A percentile compares a stretch with the other conserved stretches of the same genome.
These are phyloP conservation scores for Metschnikowia similis DNA, from an alignment of 805 yeast genomes.

Conservation along the genomic window DNA sequence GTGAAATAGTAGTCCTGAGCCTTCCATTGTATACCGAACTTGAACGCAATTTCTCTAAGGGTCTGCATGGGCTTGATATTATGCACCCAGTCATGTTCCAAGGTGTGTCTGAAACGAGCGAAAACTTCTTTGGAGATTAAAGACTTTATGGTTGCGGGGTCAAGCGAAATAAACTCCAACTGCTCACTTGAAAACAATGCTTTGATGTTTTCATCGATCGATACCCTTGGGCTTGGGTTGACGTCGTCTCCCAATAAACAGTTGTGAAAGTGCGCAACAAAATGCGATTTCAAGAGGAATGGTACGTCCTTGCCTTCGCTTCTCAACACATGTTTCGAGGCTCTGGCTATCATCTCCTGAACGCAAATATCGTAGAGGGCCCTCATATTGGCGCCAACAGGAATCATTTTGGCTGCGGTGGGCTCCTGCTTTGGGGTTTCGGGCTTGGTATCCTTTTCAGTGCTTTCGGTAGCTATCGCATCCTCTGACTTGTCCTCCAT, in stretches of 20 bases:
- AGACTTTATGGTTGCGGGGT: slow-evolving; percentile 42
- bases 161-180: slow-evolving; percentile 41
- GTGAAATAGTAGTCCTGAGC: slow-evolving; percentile 48
- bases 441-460: slow-evolving; percentile 9
- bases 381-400: slow-evolving; percentile 39
- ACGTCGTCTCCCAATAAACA: slow-evolving; percentile 54
- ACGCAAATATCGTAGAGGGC: slow-evolving; percentile 46
- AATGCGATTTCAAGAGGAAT: slow-evolving; percentile 48
- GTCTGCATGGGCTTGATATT: slow-evolving; percentile 40
- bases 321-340: slow-evolving; percentile 71
- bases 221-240: slow-evolving; percentile 36
- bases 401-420: slow-evolving; percentile 38
- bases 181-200: slow-evolving; percentile 41
- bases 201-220: slow-evolving; percentile 37
- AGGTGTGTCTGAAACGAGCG: slow-evolving; percentile 58
- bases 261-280: slow-evolving; percentile 70
- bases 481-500: slow-evolving; percentile 3
- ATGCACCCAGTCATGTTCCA: slow-evolving; percentile 49
- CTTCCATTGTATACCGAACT: slow-evolving; percentile 85
- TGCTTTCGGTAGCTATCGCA: background rate
- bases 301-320: slow-evolving; percentile 45
- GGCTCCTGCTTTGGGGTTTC: slow-evolving; percentile 24
- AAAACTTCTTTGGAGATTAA: slow-evolving; percentile 51
- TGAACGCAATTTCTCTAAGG: slow-evolving; percentile 67
- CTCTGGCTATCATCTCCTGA: slow-evolving; percentile 77